A percentile compares a stretch with the other conserved stretches of the same genome.
phyloP scores from a whole-genome alignment of 768 basidiomycete genomes.

The Mycena amicta region DNA sequence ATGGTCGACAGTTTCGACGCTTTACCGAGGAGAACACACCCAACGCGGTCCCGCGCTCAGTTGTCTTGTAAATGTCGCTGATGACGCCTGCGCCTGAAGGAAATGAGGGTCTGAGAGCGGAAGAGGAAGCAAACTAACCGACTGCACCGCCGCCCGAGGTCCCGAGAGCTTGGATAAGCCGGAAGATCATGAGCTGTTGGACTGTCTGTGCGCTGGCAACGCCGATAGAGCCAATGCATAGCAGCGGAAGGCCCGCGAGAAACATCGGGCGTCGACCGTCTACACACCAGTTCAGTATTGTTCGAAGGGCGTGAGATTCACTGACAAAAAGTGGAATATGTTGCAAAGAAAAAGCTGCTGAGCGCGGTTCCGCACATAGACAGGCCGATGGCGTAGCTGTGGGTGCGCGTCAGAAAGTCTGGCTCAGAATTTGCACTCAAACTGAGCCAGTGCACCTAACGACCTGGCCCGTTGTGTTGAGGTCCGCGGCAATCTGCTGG shows the following conservation, averaged over 20 bases:
- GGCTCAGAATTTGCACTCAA: no score
- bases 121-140: conserved; percentile 23
- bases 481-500: conserved; percentile 35
- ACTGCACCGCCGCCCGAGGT: conserved; percentile 46
- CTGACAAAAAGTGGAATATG: conserved; percentile 46
- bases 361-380: conserved; percentile 45
- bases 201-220: conserved; percentile 44
- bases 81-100: conserved; percentile 39
- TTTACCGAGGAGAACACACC: conserved; percentile 48
- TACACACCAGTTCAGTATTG: conserved; percentile 19
- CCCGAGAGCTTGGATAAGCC: conserved; percentile 61
- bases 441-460: conserved; percentile 31
- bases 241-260: conserved; percentile 52
- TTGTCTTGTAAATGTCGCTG: conserved; percentile 50
- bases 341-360: conserved; percentile 54
- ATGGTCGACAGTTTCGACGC: not conserved
- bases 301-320: not conserved
- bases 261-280: conserved; percentile 60
- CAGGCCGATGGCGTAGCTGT: conserved; percentile 51
- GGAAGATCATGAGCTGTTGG: conserved; percentile 48
- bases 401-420: not conserved
- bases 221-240: conserved; percentile 51
- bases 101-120: not conserved
- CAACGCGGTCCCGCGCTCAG: conserved; percentile 52
- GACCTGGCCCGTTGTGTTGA: conserved; percentile 30